Evolutionary conservation across 2,329 filamentous ascomycete genomes (phyloP), one percentile per base, ranked within the genome.

Genomic region (Pleomassaria siparia): DNA sequence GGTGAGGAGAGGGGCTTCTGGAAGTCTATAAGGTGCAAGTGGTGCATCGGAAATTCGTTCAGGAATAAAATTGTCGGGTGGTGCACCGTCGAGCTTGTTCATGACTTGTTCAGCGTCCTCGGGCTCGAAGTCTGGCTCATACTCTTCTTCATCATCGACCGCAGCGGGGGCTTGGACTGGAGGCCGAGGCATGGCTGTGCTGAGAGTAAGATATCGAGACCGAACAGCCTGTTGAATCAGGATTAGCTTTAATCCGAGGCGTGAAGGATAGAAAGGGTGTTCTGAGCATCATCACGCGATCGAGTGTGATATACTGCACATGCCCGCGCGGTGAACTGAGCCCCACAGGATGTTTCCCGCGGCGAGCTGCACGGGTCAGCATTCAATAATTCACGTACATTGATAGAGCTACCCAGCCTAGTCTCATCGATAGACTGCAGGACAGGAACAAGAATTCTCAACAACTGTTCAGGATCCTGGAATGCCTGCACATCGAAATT

Each of bases 71-170:
- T 81, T 78, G 37, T 80, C 79, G 3, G 83, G 74, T n/a, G 85
- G 80, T 4, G 85, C 78, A 51, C 82, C 82, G 63, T 92, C 88
- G 12, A 90, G 77, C 64, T 88, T 88, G 69, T 92, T 89, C 40
- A 87, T 72, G 25, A 89, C 85, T 63, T 92, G 88, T 61, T 91
- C 87, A 1, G 83, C 83, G 55, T 89, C 85, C 67, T 95, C 89
- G 8, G 87, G 81, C 49, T 86, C 84, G 58, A 90, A 91, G 63
- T 95, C 88, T 0, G 92, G 91, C 62, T 96, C 92, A 63, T 96
- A 96, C 59, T 96, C 89, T 55, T 95, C 90, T 16, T 96, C 91
- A 33, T 95, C 91, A 3, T 88, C 84, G 21, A 81, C 83, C 2
- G 62, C 47, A 26, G 51, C 55, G 18, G 57, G 53, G 40, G 66